These are phyloP conservation scores for Achaetomium macrosporum DNA, from an alignment of 2,329 filamentous ascomycete genomes.

Conservation along the genomic window DNA sequence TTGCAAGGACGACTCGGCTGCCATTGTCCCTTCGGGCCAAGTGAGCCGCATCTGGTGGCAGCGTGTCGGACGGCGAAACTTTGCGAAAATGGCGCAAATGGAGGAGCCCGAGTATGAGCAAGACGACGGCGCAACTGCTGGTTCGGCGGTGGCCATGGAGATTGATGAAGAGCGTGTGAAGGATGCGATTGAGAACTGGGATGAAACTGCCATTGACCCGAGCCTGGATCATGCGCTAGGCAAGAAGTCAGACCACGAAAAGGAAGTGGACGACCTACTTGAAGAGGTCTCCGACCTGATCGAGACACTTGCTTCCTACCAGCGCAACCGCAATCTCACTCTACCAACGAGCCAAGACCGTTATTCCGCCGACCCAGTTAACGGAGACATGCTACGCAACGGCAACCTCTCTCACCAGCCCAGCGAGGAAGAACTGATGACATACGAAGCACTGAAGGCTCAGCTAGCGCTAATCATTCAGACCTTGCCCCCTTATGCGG, in stretches of 20 bases:
- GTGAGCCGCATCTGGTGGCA: constrained; percentile 74
- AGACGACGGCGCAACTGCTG: constrained; percentile 32
- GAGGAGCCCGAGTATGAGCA: constrained; percentile 37
- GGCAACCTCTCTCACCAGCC: constrained; percentile 62
- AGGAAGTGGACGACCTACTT: constrained; percentile 63
- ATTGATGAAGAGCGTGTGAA: constrained; percentile 49
- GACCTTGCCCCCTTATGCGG: constrained; percentile 73
- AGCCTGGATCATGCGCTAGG: constrained; percentile 49
- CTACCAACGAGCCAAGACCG: constrained; percentile 59
- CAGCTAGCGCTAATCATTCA: constrained; percentile 70
- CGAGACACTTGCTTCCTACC: constrained; percentile 70
- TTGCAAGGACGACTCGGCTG: constrained; percentile 64
- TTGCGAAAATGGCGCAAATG: constrained; percentile 57
- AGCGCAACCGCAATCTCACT: constrained; percentile 69
- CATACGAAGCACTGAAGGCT: constrained; percentile 68
- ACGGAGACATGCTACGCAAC: constrained; percentile 62
- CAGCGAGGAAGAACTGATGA: constrained; percentile 48
- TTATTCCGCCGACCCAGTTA: constrained; percentile 55
- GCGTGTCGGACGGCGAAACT: constrained; percentile 58
- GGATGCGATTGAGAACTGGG: constrained; percentile 53
- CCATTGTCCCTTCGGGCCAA: constrained; percentile 61
- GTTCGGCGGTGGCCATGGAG: constrained; percentile 31
- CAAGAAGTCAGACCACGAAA: constrained; percentile 47
- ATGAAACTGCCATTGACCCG: constrained; percentile 53
- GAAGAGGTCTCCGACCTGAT: constrained; percentile 70